A percentile compares a stretch with the other conserved stretches of the same genome.
These are phyloP conservation scores for Lasiosphaeria ovina DNA, from an alignment of 495 filamentous ascomycete species.

Conservation along the genomic window DNA sequence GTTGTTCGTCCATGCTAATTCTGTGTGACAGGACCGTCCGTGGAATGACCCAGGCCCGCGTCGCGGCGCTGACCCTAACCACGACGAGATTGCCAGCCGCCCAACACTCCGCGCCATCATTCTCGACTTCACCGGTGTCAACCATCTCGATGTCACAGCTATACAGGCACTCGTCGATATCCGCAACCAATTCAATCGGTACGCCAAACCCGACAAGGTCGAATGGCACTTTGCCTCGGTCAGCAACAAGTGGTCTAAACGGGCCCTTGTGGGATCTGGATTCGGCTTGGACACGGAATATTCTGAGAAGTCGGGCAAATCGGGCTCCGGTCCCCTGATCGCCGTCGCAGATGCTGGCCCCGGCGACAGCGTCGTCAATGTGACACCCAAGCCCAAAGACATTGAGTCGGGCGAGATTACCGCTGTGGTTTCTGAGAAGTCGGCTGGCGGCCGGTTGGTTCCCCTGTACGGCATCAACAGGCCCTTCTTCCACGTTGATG, in stretches of 20 bases:
- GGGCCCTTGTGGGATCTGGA: constrained; percentile 47
- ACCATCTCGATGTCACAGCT: constrained; percentile 49
- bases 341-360: constrained; percentile 17
- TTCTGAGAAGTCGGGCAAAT: constrained; percentile 5
- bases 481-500: constrained; percentile 54
- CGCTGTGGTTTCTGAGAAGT: constrained; percentile 15
- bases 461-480: constrained; percentile 48
- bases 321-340: constrained; percentile 17
- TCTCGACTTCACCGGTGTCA: constrained; percentile 49
- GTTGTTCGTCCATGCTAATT: constrained; percentile 4
- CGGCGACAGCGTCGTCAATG: not conserved
- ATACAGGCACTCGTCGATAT: constrained; percentile 50
- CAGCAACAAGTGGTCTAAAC: constrained; percentile 48
- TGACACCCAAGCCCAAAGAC: constrained; percentile 8
- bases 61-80: constrained; percentile 44
- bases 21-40: constrained; percentile 37
- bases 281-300: constrained; percentile 36
- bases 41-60: constrained; percentile 91
- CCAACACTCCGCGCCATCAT: constrained; percentile 49
- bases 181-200: constrained; percentile 47
- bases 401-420: constrained; percentile 23
- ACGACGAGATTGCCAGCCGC: constrained; percentile 30
- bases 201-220: constrained; percentile 45
- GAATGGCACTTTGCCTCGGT: constrained; percentile 54
- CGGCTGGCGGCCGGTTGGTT: constrained; percentile 23